These are phyloP conservation scores for Entrophospora sp. DNA, from an alignment of 192 early-diverging fungal species.

Conservation along the genomic window DNA sequence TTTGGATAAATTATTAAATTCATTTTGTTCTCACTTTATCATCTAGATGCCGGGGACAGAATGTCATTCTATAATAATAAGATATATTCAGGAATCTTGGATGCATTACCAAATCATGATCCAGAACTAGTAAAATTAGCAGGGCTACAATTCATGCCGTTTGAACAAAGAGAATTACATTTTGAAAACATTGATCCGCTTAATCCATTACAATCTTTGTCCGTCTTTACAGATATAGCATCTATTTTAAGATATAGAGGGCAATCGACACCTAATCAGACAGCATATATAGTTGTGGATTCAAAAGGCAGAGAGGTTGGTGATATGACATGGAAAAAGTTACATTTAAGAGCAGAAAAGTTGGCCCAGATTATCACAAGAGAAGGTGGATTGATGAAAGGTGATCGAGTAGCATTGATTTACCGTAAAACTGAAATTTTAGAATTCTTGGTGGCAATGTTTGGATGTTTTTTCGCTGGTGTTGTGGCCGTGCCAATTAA, in stretches of 20 bases:
- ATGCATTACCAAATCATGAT: slow-evolving; percentile 21
- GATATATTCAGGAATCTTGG: slow-evolving; percentile 17
- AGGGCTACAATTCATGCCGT: slow-evolving; percentile 44
- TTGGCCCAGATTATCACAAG: slow-evolving; percentile 59
- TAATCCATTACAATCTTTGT: slow-evolving; percentile 35
- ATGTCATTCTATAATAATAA: not conserved
- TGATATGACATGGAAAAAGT: slow-evolving; percentile 65
- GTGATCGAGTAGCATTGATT: slow-evolving; percentile 66
- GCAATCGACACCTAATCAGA: slow-evolving; percentile 39
- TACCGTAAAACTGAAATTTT: slow-evolving; percentile 73
- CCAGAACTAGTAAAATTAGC: slow-evolving; percentile 31
- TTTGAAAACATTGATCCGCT: slow-evolving; percentile 29
- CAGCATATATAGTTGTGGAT: slow-evolving; percentile 64
- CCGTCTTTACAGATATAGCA: slow-evolving; percentile 53
- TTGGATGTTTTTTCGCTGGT: slow-evolving; percentile 75
- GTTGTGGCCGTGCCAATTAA: slow-evolving; percentile 80
- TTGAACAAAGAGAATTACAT: slow-evolving; percentile 40
- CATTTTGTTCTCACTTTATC: not conserved
- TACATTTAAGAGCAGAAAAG: slow-evolving; percentile 62
- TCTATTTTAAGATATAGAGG: slow-evolving; percentile 60
- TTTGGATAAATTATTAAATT: too few relatives aligned
- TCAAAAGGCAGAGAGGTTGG: slow-evolving; percentile 61
- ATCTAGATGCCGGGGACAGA: not conserved
- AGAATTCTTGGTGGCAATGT: slow-evolving; percentile 74
- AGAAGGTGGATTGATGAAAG: slow-evolving; percentile 47